Evolutionary conservation across 441 rosid species (phyloP), one percentile per base, ranked within the genome.

Genomic region (Erodium texanum): DNA sequence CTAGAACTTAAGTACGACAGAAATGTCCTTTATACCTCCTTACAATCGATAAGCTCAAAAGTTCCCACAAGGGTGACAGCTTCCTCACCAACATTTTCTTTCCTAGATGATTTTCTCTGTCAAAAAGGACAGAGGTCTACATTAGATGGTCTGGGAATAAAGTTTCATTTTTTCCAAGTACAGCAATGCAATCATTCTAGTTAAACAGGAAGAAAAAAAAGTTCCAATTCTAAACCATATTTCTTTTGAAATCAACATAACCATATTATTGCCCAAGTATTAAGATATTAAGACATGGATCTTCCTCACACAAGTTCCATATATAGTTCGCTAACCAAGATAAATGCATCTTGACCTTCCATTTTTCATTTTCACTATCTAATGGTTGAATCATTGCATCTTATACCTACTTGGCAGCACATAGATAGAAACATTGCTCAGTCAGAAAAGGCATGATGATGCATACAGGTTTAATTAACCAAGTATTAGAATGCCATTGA

Each of bases 11-110:
- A 70, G 34, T 24, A 14, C 24, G 71, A 71, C 71, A 59, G 54
- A 66, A 68, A 24, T 58, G 71, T 77, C 77, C 77, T 65, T 64
- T 64, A 70, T 74, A 78, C 79, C 75, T 82, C 80, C 82, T 78
- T 70, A 71, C 18, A 76, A 70, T 77, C 62, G 59, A 80, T 76
- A 61, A 81, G 78, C 80, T 72, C 81, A 80, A 78, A 81, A 70
- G 72, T 72, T 65, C 78, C 78, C 73, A 79, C 76, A 71, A 29
- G 72, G 69, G 78, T 72, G 62, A 54, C 79, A 75, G 81, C 80
- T 74, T 75, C 81, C 62, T 75, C 82, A 69, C 64, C 69, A 74
- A 34, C 75, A 66, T 70, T 73, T 20, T 67, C 69, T 75, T 73
- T 71, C 70, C 75, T 80, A 80, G 38, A 61, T 65, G 75, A 63